Evolutionary conservation across 2,329 filamentous ascomycete genomes (phyloP).

Genomic region (Trichoderma sp.): DNA sequence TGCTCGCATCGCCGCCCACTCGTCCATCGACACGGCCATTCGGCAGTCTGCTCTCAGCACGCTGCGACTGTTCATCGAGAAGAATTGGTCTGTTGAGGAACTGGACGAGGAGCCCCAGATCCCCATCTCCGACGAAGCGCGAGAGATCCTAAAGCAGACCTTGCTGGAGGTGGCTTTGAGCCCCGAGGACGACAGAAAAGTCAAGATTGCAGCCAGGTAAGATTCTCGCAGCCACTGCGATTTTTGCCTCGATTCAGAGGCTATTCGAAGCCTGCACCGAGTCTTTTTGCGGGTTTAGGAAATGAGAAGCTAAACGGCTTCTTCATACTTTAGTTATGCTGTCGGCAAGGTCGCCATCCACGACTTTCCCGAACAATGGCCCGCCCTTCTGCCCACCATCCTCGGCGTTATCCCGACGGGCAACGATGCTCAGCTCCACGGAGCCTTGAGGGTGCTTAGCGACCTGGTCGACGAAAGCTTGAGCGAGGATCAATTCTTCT

Average conservation of each 20-base stretch:
- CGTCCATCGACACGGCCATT: slow-evolving; percentile 69
- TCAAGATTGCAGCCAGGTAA: slow-evolving; percentile 85
- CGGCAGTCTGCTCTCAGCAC: slow-evolving; percentile 81
- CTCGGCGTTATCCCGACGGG: slow-evolving; percentile 76
- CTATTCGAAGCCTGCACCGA: neutral
- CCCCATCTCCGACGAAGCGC: slow-evolving; percentile 71
- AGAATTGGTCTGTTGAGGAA: slow-evolving; percentile 77
- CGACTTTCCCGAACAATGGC: slow-evolving; percentile 96
- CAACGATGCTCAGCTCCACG: slow-evolving; percentile 79
- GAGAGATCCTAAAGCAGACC: slow-evolving; percentile 69
- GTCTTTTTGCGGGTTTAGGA: neutral
- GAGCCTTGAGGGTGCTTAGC: slow-evolving; percentile 81
- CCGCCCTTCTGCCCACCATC: slow-evolving; percentile 78
- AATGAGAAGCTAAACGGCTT: neutral
- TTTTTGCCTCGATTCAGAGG: neutral
- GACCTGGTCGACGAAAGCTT: slow-evolving; percentile 93
- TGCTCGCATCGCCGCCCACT: slow-evolving; percentile 76
- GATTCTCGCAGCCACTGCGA: slow-evolving; percentile 31
- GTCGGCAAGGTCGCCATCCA: slow-evolving; percentile 92
- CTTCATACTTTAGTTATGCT: slow-evolving; percentile 53
- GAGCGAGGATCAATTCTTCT: slow-evolving; percentile 93
- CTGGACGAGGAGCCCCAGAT: slow-evolving; percentile 65
- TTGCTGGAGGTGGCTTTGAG: slow-evolving; percentile 78
- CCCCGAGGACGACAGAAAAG: slow-evolving; percentile 74
- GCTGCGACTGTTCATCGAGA: slow-evolving; percentile 80